Conservation (phyloP, 2,329 filamentous ascomycete species). For the Calonectria crousiana region DNA sequence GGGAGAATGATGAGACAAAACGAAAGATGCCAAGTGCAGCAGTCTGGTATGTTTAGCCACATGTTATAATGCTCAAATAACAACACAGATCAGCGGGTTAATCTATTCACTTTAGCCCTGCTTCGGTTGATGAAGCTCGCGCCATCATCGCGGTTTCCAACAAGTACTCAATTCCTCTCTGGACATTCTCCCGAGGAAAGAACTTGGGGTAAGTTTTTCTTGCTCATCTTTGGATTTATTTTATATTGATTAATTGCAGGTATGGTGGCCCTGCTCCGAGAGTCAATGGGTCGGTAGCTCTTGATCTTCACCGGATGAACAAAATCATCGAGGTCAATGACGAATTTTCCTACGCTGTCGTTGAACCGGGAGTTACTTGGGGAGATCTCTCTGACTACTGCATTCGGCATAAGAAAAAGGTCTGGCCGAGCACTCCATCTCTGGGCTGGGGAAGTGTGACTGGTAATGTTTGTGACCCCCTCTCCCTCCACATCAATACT, state of each 20-base stretch:
- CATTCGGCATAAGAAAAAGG: not conserved
- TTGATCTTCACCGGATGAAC: not conserved
- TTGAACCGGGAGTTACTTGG: not conserved
- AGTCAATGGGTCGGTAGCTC: not conserved
- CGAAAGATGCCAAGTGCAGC: not conserved
- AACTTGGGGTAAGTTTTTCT: not conserved
- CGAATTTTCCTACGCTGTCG: not conserved
- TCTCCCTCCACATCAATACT: fast-evolving
- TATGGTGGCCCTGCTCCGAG: not conserved
- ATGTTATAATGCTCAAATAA: too few relatives aligned
- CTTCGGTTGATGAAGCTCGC: not conserved
- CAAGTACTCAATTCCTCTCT: not conserved
- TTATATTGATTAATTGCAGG: not conserved
- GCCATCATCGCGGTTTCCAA: not conserved
- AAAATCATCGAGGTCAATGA: not conserved
- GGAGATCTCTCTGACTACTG: not conserved
- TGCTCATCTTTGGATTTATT: not conserved
- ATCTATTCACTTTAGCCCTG: not conserved
- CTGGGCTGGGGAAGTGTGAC: not conserved
- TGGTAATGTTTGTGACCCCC: not conserved
- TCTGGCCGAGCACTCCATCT: not conserved
- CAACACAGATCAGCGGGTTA: not conserved
- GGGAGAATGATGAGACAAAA: not conserved
- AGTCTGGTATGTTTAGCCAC: not conserved
- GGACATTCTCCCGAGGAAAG: not conserved